Evolutionary conservation across 805 yeast species (phyloP).

Genomic region (Metschnikowia gelsemii): DNA sequence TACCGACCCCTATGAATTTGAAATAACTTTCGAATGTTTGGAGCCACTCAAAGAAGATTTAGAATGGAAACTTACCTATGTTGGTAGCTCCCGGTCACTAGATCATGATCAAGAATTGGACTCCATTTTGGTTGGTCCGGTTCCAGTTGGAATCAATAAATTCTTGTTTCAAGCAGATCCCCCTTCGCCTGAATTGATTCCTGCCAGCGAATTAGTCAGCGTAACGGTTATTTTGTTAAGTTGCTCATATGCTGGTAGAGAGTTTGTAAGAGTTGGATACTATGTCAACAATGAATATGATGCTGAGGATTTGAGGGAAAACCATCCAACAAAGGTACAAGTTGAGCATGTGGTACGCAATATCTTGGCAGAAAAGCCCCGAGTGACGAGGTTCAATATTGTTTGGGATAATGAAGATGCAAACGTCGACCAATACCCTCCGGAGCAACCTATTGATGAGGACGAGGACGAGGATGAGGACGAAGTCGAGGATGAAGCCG

Average conservation of each 20-base stretch:
- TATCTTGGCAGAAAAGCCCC: slow-evolving; percentile 93
- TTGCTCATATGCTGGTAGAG: slow-evolving; percentile 90
- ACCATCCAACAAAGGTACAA: slow-evolving; percentile 91
- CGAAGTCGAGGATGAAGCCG: too few relatives aligned
- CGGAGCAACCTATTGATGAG: slow-evolving; percentile 59
- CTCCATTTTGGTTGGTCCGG: slow-evolving; percentile 96
- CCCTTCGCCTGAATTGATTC: slow-evolving; percentile 92
- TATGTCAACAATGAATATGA: slow-evolving; percentile 97
- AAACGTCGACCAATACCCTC: slow-evolving; percentile 68
- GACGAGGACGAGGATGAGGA: slow-evolving; percentile 40
- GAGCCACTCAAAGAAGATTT: slow-evolving; percentile 90
- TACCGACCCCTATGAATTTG: slow-evolving; percentile 91
- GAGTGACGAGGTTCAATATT: slow-evolving; percentile 94
- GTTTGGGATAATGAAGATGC: slow-evolving; percentile 87
- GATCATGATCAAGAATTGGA: slow-evolving; percentile 98
- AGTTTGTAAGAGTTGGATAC: slow-evolving; percentile 95
- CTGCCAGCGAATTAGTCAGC: slow-evolving; percentile 91
- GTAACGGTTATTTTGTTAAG: slow-evolving; percentile 92
- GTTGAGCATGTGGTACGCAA: slow-evolving; percentile 93
- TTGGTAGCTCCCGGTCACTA: slow-evolving; percentile 89
- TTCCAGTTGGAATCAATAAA: slow-evolving; percentile 95
- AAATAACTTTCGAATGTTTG: slow-evolving; percentile 94
- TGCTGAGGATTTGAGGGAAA: slow-evolving; percentile 85
- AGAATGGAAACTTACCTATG: slow-evolving; percentile 97
- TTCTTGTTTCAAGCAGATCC: slow-evolving; percentile 94